A percentile compares a stretch with the other conserved stretches of the same genome.
Conservation (phyloP, 225 moss, liverwort and hornwort species). For the Bryum argenteum region DNA sequence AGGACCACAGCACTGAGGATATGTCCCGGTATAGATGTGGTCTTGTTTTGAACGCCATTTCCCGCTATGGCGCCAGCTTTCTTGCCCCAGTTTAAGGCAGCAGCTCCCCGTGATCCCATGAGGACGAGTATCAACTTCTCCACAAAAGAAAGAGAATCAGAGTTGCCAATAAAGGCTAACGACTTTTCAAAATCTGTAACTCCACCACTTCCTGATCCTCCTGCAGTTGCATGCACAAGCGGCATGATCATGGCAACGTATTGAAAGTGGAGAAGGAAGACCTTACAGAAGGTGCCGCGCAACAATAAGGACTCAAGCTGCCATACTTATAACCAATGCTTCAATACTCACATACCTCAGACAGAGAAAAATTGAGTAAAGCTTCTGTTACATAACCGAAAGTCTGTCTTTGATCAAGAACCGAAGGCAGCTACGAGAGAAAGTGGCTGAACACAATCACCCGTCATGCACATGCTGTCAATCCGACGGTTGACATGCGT, state of each 20-base stretch:
- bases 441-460: background rate
- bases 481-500: slow-evolving; percentile 1
- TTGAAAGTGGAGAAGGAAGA: background rate
- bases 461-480: slow-evolving; percentile 3
- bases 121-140: background rate
- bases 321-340: background rate
- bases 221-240: background rate
- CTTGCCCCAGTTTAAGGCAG: slow-evolving; percentile 23
- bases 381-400: background rate
- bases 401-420: background rate
- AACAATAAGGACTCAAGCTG: background rate
- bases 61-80: slow-evolving; percentile 13
- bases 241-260: background rate
- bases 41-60: slow-evolving; percentile 1
- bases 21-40: slow-evolving; percentile 21
- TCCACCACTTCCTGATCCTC: background rate
- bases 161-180: background rate
- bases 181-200: background rate
- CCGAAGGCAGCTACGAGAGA: background rate
- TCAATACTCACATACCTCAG: background rate
- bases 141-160: background rate
- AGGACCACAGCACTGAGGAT: slow-evolving; percentile 11
- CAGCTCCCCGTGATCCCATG: slow-evolving; percentile 25
- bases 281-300: no score
- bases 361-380: background rate